Percentiles rank a stretch among this genome's conserved stretches.
Evolutionary conservation across 495 filamentous ascomycete genomes (phyloP).

Genomic region (Aspergillus wentii): DNA sequence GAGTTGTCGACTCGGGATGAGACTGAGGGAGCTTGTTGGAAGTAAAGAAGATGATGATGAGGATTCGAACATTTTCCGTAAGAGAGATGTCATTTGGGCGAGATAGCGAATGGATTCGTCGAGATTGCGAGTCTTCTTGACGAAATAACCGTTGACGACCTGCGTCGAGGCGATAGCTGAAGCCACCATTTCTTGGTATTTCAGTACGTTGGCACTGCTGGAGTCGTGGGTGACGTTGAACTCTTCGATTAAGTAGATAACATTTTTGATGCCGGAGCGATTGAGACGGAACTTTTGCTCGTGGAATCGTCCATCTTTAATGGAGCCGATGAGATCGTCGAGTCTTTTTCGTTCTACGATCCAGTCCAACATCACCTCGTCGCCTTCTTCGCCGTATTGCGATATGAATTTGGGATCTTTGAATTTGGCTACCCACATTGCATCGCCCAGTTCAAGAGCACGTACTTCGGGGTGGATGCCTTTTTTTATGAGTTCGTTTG

Average conservation of each 20-base stretch:
- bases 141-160: slow-evolving; percentile 76
- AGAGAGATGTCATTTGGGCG: slow-evolving; percentile 64
- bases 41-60: slow-evolving; percentile 20
- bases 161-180: slow-evolving; percentile 77
- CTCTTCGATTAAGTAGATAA: slow-evolving; percentile 80
- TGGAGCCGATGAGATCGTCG: slow-evolving; percentile 73
- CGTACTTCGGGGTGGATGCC: slow-evolving; percentile 63
- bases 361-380: slow-evolving; percentile 73
- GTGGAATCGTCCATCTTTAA: slow-evolving; percentile 79
- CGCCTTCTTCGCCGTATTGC: slow-evolving; percentile 57
- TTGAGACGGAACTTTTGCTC: slow-evolving; percentile 82
- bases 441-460: slow-evolving; percentile 68
- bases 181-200: slow-evolving; percentile 60
- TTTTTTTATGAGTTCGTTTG: slow-evolving; percentile 62
- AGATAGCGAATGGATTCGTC: slow-evolving; percentile 81
- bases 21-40: slow-evolving; percentile 15
- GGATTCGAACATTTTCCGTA: slow-evolving; percentile 61
- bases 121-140: slow-evolving; percentile 70
- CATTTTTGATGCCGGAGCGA: slow-evolving; percentile 66
- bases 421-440: slow-evolving; percentile 75
- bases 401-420: slow-evolving; percentile 52
- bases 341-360: slow-evolving; percentile 80
- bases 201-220: slow-evolving; percentile 29
- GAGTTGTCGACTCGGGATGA: slow-evolving; percentile 64
- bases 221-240: slow-evolving; percentile 47